These are phyloP conservation scores for Monilinia vaccinii-corymbosi DNA, from an alignment of 2,329 filamentous ascomycete species.

Conservation along the genomic window DNA sequence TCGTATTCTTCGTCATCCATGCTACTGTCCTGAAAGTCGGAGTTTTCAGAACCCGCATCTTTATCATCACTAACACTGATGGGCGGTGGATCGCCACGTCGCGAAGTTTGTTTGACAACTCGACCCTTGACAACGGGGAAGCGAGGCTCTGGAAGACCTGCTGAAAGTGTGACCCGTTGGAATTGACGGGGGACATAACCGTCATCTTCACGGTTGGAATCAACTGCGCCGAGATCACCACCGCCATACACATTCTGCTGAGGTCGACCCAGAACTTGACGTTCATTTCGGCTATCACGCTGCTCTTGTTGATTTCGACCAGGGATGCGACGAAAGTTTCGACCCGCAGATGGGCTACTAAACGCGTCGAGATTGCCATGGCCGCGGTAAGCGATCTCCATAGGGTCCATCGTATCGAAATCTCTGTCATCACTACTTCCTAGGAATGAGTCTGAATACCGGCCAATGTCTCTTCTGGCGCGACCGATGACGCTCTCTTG, in stretches of 20 bases:
- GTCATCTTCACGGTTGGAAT: not conserved
- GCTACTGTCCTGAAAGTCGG: not conserved
- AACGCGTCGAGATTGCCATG: not conserved
- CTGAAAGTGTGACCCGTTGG: not conserved
- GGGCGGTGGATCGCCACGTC: not conserved
- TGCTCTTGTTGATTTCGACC: not conserved
- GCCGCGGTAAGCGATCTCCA: not conserved
- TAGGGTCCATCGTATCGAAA: not conserved
- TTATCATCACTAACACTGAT: not conserved
- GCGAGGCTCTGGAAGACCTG: not conserved
- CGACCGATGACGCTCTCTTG: not conserved
- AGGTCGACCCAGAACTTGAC: not conserved
- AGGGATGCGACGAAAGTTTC: not conserved
- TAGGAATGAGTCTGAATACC: not conserved
- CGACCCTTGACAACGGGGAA: not conserved
- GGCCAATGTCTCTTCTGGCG: not conserved
- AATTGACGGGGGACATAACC: not conserved
- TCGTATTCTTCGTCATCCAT: not conserved
- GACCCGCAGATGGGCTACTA: not conserved
- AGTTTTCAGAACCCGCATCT: not conserved
- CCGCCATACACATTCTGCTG: not conserved
- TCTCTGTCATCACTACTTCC: not conserved
- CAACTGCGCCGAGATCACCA: not conserved
- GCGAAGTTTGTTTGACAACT: constrained; percentile 2
- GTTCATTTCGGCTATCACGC: not conserved